These are phyloP conservation scores for Aspergillus chevalieri DNA, from an alignment of 2,329 filamentous ascomycete genomes.

Conservation along the genomic window DNA sequence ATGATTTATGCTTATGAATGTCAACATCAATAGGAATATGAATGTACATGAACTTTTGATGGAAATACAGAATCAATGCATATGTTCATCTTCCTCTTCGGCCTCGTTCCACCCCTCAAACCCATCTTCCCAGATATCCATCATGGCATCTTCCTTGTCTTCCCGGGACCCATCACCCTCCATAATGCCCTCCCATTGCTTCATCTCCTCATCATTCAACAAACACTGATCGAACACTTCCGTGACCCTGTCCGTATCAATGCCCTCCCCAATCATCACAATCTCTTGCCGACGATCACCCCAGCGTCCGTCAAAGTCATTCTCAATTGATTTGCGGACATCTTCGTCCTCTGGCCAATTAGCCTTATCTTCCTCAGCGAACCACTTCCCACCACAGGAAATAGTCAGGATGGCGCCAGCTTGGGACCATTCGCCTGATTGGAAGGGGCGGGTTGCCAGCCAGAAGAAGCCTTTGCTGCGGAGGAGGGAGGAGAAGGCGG, in stretches of 20 bases:
- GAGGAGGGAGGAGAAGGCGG: constrained; percentile 33
- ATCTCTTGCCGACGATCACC: constrained; percentile 66
- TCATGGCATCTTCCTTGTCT: constrained; percentile 43
- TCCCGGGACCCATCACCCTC: constrained; percentile 31
- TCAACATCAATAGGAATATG: constrained; percentile 8
- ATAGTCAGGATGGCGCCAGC: constrained; percentile 41
- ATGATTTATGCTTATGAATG: neutral
- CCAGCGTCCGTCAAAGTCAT: constrained; percentile 52
- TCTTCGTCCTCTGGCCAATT: constrained; percentile 48
- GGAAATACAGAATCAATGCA: constrained; percentile 2
- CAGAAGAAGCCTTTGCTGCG: constrained; percentile 43
- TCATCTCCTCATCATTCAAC: constrained; percentile 55
- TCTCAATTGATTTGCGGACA: constrained; percentile 43
- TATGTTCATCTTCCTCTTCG: constrained; percentile 18
- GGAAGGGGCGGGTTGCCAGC: constrained; percentile 36
- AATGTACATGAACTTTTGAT: constrained; percentile 8
- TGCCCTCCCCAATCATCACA: constrained; percentile 65
- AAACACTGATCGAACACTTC: constrained; percentile 55
- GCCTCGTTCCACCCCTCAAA: constrained; percentile 53
- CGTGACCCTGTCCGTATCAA: constrained; percentile 50
- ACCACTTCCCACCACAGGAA: constrained; percentile 45
- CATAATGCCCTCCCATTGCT: constrained; percentile 51
- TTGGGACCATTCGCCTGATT: constrained; percentile 43
- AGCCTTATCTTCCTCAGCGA: constrained; percentile 51
- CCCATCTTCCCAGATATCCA: constrained; percentile 53